Evolutionary conservation across 1,284 basidiomycete species (phyloP).

Genomic region (Leccinum proliferum): DNA sequence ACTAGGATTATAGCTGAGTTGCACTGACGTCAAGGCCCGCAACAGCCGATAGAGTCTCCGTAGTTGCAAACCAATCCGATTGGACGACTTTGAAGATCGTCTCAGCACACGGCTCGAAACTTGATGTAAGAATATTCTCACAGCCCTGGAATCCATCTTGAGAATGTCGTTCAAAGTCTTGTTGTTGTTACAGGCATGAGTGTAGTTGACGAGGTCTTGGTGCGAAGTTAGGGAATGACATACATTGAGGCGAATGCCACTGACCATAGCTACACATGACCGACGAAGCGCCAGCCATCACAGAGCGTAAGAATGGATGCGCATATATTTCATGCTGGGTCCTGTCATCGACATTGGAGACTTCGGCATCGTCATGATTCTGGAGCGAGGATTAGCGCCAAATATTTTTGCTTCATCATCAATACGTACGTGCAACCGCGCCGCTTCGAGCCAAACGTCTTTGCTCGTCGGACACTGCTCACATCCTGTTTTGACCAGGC

Average conservation of each 20-base stretch:
- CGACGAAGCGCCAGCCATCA: slow-evolving; percentile 54
- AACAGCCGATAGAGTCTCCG: slow-evolving; percentile 31
- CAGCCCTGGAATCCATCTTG: slow-evolving; percentile 57
- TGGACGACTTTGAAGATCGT: slow-evolving; percentile 15
- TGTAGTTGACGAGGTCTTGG: slow-evolving; percentile 38
- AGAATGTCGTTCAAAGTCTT: slow-evolving; percentile 49
- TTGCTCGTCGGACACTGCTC: slow-evolving; percentile 95
- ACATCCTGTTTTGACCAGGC: slow-evolving; percentile 81
- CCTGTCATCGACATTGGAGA: slow-evolving; percentile 57
- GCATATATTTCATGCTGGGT: slow-evolving; percentile 60
- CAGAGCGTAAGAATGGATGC: slow-evolving; percentile 45
- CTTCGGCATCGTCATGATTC: slow-evolving; percentile 91
- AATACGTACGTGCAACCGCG: slow-evolving; percentile 78
- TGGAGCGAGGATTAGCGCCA: slow-evolving; percentile 26
- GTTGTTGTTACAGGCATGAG: slow-evolving; percentile 51
- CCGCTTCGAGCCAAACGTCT: slow-evolving; percentile 97
- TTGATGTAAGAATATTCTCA: slow-evolving; percentile 14
- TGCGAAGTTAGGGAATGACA: slow-evolving; percentile 5
- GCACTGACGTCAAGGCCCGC: slow-evolving; percentile 43
- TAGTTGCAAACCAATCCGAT: slow-evolving; percentile 43
- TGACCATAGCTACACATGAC: slow-evolving; percentile 74
- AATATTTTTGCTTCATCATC: neutral
- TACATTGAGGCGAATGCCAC: slow-evolving; percentile 10
- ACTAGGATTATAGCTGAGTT: neutral
- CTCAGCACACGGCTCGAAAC: slow-evolving; percentile 1